phyloP scores from a whole-genome alignment of 2,329 filamentous ascomycete genomes.

The Biscogniauxia sp. region DNA sequence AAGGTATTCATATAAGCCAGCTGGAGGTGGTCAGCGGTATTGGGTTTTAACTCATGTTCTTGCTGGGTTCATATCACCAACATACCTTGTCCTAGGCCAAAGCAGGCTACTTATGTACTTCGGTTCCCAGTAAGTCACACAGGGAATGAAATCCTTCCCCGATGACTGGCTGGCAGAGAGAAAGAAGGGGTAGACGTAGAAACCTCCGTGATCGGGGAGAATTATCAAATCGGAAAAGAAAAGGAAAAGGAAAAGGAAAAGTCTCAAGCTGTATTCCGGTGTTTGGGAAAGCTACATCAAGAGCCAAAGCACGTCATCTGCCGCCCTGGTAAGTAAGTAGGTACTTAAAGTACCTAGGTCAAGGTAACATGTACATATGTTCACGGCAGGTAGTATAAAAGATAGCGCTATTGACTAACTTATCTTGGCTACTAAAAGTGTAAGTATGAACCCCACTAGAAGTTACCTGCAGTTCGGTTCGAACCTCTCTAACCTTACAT shows the following conservation, averaged over 20 bases:
- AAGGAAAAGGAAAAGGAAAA: not conserved
- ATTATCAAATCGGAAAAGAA: not conserved
- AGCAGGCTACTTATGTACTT: not conserved
- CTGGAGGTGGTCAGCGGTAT: not conserved
- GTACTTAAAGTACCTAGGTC: not conserved
- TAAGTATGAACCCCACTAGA: no score
- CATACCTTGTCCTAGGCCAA: not conserved
- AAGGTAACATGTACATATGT: no score
- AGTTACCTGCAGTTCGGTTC: no score
- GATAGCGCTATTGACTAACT: no score
- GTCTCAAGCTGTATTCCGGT: not conserved
- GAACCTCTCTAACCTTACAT: no score
- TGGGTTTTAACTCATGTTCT: not conserved
- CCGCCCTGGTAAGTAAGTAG: conserved; percentile 6
- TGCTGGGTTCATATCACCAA: not conserved
- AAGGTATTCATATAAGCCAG: not conserved
- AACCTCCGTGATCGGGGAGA: not conserved
- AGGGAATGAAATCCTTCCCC: not conserved
- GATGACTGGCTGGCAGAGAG: no score
- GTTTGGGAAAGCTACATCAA: conserved; percentile 1
- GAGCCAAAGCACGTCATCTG: conserved; percentile 17
- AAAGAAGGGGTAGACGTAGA: no score
- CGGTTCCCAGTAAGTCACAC: not conserved
- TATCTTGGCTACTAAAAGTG: no score
- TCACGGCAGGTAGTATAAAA: no score